These are phyloP conservation scores for Cladosporium phlei DNA, from an alignment of 2,329 filamentous ascomycete species.

Conservation along the genomic window DNA sequence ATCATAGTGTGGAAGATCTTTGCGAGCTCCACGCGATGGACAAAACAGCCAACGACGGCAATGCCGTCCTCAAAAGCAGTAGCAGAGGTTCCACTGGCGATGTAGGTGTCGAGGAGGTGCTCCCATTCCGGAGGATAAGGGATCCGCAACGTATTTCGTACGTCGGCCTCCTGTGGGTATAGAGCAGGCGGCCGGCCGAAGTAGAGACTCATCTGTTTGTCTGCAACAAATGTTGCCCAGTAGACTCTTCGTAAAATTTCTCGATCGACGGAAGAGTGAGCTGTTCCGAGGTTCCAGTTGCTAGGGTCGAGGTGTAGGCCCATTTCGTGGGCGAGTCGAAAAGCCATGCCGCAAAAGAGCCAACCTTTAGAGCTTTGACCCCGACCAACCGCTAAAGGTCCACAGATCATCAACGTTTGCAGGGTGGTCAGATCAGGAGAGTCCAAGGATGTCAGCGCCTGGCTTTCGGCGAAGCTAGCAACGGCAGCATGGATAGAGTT, in stretches of 20 bases:
- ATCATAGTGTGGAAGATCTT: conserved; percentile 6
- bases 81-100: conserved; percentile 1
- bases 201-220: conserved; percentile 6
- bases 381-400: background rate
- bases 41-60: conserved; percentile 3
- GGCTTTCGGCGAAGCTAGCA: background rate
- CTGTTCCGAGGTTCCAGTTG: background rate
- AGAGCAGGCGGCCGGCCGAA: conserved; percentile 1
- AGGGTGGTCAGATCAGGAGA: conserved; percentile 1
- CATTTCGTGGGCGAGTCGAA: conserved; percentile 4
- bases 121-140: conserved; percentile 7
- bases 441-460: background rate
- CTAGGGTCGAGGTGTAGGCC: conserved; percentile 4
- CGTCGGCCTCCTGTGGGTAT: background rate
- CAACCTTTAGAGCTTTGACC: conserved; percentile 2
- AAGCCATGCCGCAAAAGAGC: conserved; percentile 5
- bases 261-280: background rate
- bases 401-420: conserved; percentile 4
- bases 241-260: conserved; percentile 1
- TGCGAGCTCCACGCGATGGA: background rate
- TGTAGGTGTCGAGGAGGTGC: background rate
- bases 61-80: conserved; percentile 1
- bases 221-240: conserved; percentile 1
- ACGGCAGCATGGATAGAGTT: background rate
- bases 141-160: conserved; percentile 1